Conservation (phyloP, 805 yeast species). For the Saccharomycopsis amapae region DNA sequence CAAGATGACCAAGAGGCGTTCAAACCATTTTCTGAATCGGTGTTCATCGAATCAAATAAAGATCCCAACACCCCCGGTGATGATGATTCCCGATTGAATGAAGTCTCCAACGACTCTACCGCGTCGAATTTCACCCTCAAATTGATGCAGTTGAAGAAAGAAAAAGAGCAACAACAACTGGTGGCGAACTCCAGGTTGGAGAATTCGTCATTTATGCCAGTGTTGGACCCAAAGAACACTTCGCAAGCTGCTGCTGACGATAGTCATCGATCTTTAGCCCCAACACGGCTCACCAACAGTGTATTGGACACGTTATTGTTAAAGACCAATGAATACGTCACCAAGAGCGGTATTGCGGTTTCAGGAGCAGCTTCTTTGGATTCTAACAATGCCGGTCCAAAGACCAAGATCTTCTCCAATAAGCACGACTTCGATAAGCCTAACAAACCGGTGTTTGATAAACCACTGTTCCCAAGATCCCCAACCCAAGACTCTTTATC, state of each 20-base stretch:
- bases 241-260: background rate
- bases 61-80: background rate
- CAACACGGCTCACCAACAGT: slow-evolving; percentile 14
- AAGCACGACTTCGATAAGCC: slow-evolving; percentile 15
- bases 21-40: slow-evolving; percentile 19
- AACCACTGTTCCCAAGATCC: slow-evolving; percentile 19
- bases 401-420: slow-evolving; percentile 13
- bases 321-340: slow-evolving; percentile 19
- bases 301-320: slow-evolving; percentile 11
- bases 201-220: background rate
- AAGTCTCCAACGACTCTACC: slow-evolving; percentile 12
- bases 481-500: slow-evolving; percentile 21
- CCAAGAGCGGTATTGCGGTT: slow-evolving; percentile 13
- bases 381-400: background rate
- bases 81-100: background rate
- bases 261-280: slow-evolving; percentile 11
- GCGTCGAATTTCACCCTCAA: slow-evolving; percentile 17
- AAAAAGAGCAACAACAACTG: slow-evolving; percentile 10
- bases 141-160: slow-evolving; percentile 18
- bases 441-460: slow-evolving; percentile 13
- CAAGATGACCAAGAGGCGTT: slow-evolving; percentile 14
- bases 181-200: background rate
- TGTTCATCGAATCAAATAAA: slow-evolving; percentile 2
- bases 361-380: background rate
- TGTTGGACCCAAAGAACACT: too few relatives aligned